These are phyloP conservation scores for Pyrenopolyporus hunteri DNA, from an alignment of 495 filamentous ascomycete species.

Conservation along the genomic window DNA sequence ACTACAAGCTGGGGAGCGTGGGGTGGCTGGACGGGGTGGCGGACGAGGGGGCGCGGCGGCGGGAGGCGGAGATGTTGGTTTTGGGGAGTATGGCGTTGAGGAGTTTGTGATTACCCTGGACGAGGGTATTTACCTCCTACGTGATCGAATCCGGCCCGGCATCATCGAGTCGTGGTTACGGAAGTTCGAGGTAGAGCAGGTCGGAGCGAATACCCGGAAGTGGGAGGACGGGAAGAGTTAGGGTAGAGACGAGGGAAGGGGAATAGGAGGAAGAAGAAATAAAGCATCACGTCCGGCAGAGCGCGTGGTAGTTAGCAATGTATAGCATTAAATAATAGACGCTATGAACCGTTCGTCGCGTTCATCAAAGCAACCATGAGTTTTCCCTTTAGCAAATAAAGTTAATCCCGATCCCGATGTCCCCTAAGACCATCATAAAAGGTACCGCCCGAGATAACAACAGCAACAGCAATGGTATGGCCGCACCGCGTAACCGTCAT, in stretches of 20 bases:
- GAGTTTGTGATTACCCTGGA: conserved; percentile 50
- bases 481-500: conserved; percentile 1
- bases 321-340: neutral
- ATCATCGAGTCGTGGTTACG: too few species aligned
- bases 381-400: neutral
- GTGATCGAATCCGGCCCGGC: too few species aligned
- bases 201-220: neutral
- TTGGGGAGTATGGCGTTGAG: conserved; percentile 77
- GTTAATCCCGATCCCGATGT: neutral
- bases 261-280: too few species aligned
- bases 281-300: too few species aligned
- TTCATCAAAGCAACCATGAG: neutral
- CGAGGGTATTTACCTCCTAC: too few species aligned
- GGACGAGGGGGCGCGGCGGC: conserved; percentile 47
- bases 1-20: conserved; percentile 75
- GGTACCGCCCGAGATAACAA: too few species aligned
- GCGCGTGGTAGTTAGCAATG: too few species aligned
- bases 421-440: too few species aligned
- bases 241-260: too few species aligned
- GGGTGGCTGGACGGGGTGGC: conserved; percentile 47
- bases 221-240: too few species aligned
- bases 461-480: too few species aligned
- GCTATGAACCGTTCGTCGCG: neutral
- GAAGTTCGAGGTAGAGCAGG: too few species aligned
- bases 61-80: conserved; percentile 65